Conservation (phyloP, 176 grass and related monocot genomes). For the Cenchrus purpureus region DNA sequence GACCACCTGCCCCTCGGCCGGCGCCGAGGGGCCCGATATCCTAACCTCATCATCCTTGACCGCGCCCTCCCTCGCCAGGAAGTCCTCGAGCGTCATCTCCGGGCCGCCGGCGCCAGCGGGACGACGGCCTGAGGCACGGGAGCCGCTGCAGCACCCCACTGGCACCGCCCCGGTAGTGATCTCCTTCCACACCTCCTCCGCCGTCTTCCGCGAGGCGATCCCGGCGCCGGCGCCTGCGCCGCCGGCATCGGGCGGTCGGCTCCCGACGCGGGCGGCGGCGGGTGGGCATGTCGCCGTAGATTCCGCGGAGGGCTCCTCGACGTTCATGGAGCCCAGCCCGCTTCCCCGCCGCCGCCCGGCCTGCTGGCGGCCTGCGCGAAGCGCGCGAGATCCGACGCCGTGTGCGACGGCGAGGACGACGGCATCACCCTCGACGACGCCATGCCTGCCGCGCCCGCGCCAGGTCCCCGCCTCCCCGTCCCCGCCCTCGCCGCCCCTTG, state of each 20-base stretch:
- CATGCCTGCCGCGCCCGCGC: conserved; percentile 44
- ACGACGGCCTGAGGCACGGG: conserved; percentile 14
- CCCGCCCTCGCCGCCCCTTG: conserved; percentile 28
- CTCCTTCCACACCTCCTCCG: conserved; percentile 86
- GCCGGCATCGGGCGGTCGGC: conserved; percentile 25
- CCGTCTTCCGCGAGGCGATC: conserved; percentile 47
- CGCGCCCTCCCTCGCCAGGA: conserved; percentile 68
- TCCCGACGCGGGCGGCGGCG: neutral
- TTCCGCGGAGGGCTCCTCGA: conserved; percentile 78
- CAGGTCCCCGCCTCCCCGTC: conserved; percentile 25
- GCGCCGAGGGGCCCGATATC: conserved; percentile 34
- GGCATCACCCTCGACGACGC: conserved; percentile 73
- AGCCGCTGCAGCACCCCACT: neutral
- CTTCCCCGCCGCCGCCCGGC: conserved; percentile 27
- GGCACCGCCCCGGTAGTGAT: conserved; percentile 43
- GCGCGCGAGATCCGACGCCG: conserved; percentile 74
- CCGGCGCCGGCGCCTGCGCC: conserved; percentile 21
- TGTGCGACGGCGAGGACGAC: conserved; percentile 67
- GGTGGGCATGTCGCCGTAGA: conserved; percentile 53
- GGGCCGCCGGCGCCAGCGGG: neutral
- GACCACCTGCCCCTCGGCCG: conserved; percentile 20
- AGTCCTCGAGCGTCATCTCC: conserved; percentile 96
- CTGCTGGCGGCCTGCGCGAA: conserved; percentile 49
- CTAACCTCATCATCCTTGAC: conserved; percentile 51
- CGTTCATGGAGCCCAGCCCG: conserved; percentile 80